phyloP scores from a whole-genome alignment of 371 early-diverging fungal genomes.

The Rhizopus microsporus region DNA sequence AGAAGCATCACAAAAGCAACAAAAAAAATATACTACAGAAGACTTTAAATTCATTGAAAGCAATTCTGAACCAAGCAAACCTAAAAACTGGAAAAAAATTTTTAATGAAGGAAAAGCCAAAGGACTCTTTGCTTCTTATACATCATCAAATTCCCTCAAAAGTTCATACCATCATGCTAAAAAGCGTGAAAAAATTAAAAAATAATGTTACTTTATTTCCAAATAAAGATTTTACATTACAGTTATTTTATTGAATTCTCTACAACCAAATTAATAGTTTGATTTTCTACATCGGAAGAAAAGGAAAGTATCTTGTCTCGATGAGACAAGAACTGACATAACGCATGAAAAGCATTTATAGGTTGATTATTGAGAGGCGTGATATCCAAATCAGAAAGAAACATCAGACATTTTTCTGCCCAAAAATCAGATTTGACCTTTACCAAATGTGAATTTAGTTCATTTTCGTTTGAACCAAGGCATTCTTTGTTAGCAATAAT shows the following conservation, averaged over 20 bases:
- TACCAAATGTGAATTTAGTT: conserved; percentile 22
- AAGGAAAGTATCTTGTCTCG: conserved; percentile 13
- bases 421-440: conserved; percentile 24
- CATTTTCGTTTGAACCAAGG: conserved; percentile 22
- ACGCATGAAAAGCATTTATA: conserved; percentile 21
- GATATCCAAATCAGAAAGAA: conserved; percentile 22
- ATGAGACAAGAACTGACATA: conserved; percentile 25
- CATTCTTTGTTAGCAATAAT: conserved; percentile 21
- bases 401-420: conserved; percentile 27
- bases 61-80: conserved; percentile 18
- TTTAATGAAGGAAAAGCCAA: conserved; percentile 14
- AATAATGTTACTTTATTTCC: conserved; percentile 15
- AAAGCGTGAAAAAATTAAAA: conserved; percentile 15
- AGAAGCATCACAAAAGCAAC: conserved; percentile 16
- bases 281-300: conserved; percentile 19
- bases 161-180: conserved; percentile 17
- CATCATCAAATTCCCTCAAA: conserved; percentile 14
- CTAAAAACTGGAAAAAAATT: conserved; percentile 18
- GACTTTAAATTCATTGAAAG: conserved; percentile 23
- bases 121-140: conserved; percentile 14
- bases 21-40: conserved; percentile 19
- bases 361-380: conserved; percentile 18
- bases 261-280: conserved; percentile 19
- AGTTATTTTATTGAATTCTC: conserved; percentile 8
- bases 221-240: conserved; percentile 18